These are phyloP conservation scores for Dunaliella primolecta DNA, from an alignment of 139 green algal species.

Conservation along the genomic window DNA sequence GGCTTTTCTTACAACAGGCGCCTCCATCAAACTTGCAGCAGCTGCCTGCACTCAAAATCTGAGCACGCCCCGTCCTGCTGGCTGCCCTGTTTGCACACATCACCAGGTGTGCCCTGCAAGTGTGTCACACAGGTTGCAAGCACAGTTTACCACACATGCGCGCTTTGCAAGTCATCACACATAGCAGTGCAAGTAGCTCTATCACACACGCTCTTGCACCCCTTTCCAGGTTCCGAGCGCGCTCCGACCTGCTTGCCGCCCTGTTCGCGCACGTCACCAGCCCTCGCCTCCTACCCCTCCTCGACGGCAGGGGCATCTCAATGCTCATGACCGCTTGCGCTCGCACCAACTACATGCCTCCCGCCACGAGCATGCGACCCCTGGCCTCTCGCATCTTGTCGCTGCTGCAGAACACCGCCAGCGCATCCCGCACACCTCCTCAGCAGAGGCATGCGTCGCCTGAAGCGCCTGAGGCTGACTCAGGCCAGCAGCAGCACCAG, in stretches of 20 bases:
- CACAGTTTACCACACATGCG: no score
- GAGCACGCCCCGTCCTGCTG: no score
- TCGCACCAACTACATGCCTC: neutral
- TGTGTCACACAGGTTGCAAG: no score
- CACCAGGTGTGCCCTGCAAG: no score
- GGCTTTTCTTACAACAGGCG: no score
- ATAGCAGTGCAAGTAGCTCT: no score
- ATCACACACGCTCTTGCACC: no score
- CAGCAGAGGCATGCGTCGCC: neutral
- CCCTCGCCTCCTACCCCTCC: neutral
- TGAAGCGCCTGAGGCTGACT: neutral
- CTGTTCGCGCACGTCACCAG: neutral
- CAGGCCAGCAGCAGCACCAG: neutral
- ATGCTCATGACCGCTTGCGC: neutral
- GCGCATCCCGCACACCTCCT: neutral
- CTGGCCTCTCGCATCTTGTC: neutral
- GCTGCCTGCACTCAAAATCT: no score
- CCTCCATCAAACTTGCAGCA: no score
- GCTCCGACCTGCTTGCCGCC: neutral
- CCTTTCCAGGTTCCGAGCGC: neutral
- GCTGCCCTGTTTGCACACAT: no score
- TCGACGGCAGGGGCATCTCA: neutral
- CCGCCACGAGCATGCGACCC: neutral
- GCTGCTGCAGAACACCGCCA: neutral
- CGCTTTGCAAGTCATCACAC: no score